Conservation (phyloP, 2,329 filamentous ascomycete genomes). For the Monosporascus sp. region DNA sequence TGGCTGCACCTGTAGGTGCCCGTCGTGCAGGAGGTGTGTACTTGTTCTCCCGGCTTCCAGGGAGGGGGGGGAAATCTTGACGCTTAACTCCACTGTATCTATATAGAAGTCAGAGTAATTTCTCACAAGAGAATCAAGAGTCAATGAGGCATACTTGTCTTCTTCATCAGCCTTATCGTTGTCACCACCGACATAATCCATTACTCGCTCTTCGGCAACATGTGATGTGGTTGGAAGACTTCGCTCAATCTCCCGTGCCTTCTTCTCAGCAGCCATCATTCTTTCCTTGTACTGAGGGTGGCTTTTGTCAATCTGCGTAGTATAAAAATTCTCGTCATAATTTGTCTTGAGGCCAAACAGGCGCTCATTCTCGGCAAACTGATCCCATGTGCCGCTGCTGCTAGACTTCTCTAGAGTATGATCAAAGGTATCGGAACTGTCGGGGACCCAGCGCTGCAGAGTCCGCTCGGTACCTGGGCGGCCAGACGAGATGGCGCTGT, state of each 20-base stretch:
- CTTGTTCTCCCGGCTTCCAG: conserved; percentile 51
- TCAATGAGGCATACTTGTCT: conserved; percentile 62
- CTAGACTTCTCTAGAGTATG: conserved; percentile 63
- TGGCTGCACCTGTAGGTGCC: conserved; percentile 68
- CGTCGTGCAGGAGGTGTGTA: conserved; percentile 89
- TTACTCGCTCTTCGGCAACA: conserved; percentile 81
- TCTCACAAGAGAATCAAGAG: background rate
- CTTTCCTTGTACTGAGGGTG: conserved; percentile 77
- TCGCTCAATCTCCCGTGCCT: conserved; percentile 84
- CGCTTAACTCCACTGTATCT: conserved; percentile 91
- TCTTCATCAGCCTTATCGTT: conserved; percentile 79
- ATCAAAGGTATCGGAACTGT: conserved; percentile 56
- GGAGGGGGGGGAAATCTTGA: conserved; percentile 64
- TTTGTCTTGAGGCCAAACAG: conserved; percentile 84
- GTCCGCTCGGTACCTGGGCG: conserved; percentile 64
- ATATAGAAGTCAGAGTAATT: conserved; percentile 7
- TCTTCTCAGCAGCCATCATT: conserved; percentile 71
- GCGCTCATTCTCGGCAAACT: conserved; percentile 85
- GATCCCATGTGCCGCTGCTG: conserved; percentile 66
- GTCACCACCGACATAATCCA: conserved; percentile 57
- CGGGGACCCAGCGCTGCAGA: conserved; percentile 77
- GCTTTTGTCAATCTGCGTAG: conserved; percentile 78
- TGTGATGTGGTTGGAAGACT: conserved; percentile 71
- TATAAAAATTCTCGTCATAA: conserved; percentile 94
- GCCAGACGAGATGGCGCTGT: conserved; percentile 78